Base-by-base conservation (phyloP, 345 rosid genomes). In the Litchi chinensis region DNA sequence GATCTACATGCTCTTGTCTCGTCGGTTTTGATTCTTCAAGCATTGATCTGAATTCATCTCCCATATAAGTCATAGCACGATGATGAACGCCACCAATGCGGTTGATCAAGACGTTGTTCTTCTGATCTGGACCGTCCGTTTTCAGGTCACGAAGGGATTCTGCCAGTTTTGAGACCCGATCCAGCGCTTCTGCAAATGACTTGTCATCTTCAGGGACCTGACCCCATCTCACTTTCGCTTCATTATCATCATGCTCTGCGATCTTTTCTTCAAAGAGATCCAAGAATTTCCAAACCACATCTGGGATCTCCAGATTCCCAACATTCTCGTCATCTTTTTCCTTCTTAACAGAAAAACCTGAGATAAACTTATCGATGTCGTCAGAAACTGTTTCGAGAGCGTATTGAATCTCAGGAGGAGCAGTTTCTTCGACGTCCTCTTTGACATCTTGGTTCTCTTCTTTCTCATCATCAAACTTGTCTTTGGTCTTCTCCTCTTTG, bases 51-150 rank as follows among this genome's bases (percentile, higher is more conserved):
- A 95, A 90, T 70, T 93, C 93, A 8, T 90, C 95, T 79, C 93
- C 97, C 81, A 93, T 80, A 81, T 79, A 85, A n/a, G 88, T 79
- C 98, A 93, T 89, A 8, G 89, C 96, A n/a, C 86, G 90, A 10
- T 92, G 96, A 8, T 93, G 92, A 56, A 89, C 83, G 0, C 80
- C 77, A 13, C 90, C 93, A 3, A 90, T 82, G 37, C 90, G 92
- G 65, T 92, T 92, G 63, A 85, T 76, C 64, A 92, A 50, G 16
- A 73, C 57, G 6, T 80, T 85, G 7, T 75, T 82, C 5, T 70
- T 82, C 12, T 85, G 81, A 78, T 86, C 89, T 1, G 90, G 84
- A 44, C 10, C 28, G 72, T 86, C 89, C 8, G 91, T 84, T 76
- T 83, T 87, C 39, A 85, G 76, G 11, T 68, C 59, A 6, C 75